phyloP scores from a whole-genome alignment of 2,329 filamentous ascomycete genomes.

The Celoporthe dispersa region DNA sequence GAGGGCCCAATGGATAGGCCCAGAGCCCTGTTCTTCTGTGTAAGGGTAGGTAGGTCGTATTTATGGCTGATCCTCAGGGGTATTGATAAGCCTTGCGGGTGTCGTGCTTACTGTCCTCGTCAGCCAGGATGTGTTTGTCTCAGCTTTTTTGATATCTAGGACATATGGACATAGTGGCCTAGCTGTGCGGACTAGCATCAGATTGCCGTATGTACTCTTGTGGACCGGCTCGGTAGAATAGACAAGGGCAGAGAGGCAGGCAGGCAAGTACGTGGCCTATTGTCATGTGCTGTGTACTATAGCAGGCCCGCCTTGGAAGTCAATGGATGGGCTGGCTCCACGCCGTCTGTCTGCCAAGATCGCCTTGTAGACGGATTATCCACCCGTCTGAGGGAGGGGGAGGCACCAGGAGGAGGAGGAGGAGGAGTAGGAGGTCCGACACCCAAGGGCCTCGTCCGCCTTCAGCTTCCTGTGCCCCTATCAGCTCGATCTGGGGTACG shows the following conservation, averaged over 20 bases:
- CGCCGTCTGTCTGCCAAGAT: neutral
- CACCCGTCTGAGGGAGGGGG: neutral
- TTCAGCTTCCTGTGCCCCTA: neutral
- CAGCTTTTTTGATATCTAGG: neutral
- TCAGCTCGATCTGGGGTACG: neutral
- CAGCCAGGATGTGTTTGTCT: slow-evolving; percentile 1
- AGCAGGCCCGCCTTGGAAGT: neutral
- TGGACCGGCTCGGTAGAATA: neutral
- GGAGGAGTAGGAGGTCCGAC: neutral
- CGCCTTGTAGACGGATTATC: neutral
- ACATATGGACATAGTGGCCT: neutral
- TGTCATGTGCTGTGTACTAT: neutral
- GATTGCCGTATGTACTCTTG: neutral
- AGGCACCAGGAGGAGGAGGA: neutral
- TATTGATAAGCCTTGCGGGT: slow-evolving; percentile 7
- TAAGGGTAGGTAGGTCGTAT: neutral
- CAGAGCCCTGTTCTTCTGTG: slow-evolving; percentile 2
- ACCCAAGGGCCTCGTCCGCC: neutral
- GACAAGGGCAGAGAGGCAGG: neutral
- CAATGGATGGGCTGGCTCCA: neutral
- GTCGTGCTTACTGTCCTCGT: slow-evolving; percentile 4
- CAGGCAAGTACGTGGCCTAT: neutral
- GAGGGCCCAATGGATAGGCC: slow-evolving; percentile 17
- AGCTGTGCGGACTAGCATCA: neutral
- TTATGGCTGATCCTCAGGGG: neutral